A percentile compares a stretch with the other conserved stretches of the same genome.
Evolutionary conservation across 2,329 filamentous ascomycete genomes (phyloP).

Genomic region (Epichloe baconii): DNA sequence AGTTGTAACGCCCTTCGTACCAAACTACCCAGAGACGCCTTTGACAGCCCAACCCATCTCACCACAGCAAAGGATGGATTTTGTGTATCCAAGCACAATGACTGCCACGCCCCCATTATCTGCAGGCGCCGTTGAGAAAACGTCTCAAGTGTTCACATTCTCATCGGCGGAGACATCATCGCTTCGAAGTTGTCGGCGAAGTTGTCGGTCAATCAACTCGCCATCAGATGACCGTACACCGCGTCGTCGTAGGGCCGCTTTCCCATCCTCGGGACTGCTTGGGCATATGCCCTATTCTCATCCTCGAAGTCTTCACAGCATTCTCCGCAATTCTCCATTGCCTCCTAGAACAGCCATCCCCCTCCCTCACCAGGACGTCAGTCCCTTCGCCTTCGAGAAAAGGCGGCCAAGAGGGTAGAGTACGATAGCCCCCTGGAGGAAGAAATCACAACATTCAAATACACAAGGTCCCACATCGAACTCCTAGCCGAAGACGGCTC

Average conservation of each 20-base stretch:
- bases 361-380: conserved; percentile 40
- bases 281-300: conserved; percentile 38
- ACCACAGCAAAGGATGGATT: conserved; percentile 30
- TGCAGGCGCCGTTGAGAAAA: conserved; percentile 34
- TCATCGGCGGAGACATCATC: conserved; percentile 20
- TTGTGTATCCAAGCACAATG: conserved; percentile 41
- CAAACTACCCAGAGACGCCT: conserved; percentile 40
- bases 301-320: conserved; percentile 46
- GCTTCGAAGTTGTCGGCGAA: too few species aligned
- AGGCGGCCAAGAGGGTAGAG: conserved; percentile 41
- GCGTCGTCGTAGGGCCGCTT: conserved; percentile 3
- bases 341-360: conserved; percentile 36
- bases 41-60: conserved; percentile 37
- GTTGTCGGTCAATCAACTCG: neutral
- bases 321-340: conserved; percentile 52
- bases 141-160: conserved; percentile 33
- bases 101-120: conserved; percentile 47
- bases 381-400: conserved; percentile 41
- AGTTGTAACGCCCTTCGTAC: conserved; percentile 30
- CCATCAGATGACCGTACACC: conserved; percentile 9
- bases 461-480: conserved; percentile 50
- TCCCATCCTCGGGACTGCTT: neutral
- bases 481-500: conserved; percentile 45
- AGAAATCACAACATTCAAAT: conserved; percentile 50
- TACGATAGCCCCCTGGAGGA: conserved; percentile 49